Evolutionary conservation across 176 grass and related monocot genomes (phyloP), one percentile per base, ranked within the genome.

Genomic region (Leersia perrieri): DNA sequence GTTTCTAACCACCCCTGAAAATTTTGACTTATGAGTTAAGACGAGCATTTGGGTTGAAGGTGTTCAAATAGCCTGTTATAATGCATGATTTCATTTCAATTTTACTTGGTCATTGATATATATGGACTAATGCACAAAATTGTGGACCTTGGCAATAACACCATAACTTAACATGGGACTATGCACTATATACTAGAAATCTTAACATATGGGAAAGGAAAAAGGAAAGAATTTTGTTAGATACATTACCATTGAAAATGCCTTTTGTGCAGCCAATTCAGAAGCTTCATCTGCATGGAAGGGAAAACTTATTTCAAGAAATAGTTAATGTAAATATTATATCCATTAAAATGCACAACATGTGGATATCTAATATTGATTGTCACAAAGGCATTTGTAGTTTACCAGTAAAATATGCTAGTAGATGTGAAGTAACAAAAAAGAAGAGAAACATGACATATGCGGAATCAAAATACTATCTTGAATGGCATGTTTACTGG

Each of bases 231-330:
- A 30, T 15, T 36, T n/a, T 62, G 67, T 81, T 78, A 20, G n/a
- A 86, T 65, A 71, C 35, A 57, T 86, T 95, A 98, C 92, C 90
- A 86, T 22, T 72, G 92, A 93, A 83, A 90, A 91, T 78, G 84
- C 90, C 73, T 89, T 93, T 70, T 77, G 88, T 18, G 73, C 83
- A 81, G 92, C 88, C 81, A 91, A 84, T 29, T 87, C 83, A 63
- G 92, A 98, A 83, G 90, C 87, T 31, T 91, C 87, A 82, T 98
- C 95, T 98, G 92, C 90, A 92, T 62, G 29, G 36, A 80, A 84
- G 22, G 70, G 60, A 70, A 60, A 61, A 45, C 55, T 80, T 62
- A 68, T 40, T 79, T 80, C 47, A 77, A 63, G 36, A 12, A 13
- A 49, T 1, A 66, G 49, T 70, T 9, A 64, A 47, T 53, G 53